Percentiles rank a stretch among this genome's conserved stretches.
These are phyloP conservation scores for Leptographium procerum DNA, from an alignment of 2,329 filamentous ascomycete species.

Conservation along the genomic window DNA sequence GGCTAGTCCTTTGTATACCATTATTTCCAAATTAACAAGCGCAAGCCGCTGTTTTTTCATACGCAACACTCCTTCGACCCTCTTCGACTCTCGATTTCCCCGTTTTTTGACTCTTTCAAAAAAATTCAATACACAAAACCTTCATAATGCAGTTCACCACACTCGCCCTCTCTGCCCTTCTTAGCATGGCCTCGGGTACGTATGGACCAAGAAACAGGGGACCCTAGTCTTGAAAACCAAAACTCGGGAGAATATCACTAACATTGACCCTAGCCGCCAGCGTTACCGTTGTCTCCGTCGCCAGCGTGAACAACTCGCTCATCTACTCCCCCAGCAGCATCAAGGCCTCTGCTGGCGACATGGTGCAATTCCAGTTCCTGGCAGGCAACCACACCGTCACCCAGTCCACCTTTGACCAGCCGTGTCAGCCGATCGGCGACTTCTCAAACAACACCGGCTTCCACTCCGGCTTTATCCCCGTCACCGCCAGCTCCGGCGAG, in stretches of 20 bases:
- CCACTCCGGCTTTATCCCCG: slow-evolving; percentile 58
- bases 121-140: slow-evolving; percentile 1
- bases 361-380: slow-evolving; percentile 57
- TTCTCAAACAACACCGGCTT: slow-evolving; percentile 44
- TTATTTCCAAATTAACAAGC: slow-evolving; percentile 17
- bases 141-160: slow-evolving; percentile 42
- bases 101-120: slow-evolving; percentile 8
- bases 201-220: not conserved
- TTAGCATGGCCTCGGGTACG: slow-evolving; percentile 35
- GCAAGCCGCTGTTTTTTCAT: slow-evolving; percentile 29
- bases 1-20: slow-evolving; percentile 34
- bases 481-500: slow-evolving; percentile 39
- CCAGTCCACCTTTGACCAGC: slow-evolving; percentile 53
- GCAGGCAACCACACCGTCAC: slow-evolving; percentile 67
- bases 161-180: slow-evolving; percentile 33
- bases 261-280: slow-evolving; percentile 11
- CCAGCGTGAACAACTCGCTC: slow-evolving; percentile 38
- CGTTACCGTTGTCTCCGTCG: slow-evolving; percentile 48
- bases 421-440: slow-evolving; percentile 25
- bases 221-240: not conserved
- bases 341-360: slow-evolving; percentile 48
- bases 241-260: not conserved
- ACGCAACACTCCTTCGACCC: slow-evolving; percentile 10
- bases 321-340: slow-evolving; percentile 57
- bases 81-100: slow-evolving; percentile 17